Evolutionary conservation across 2,329 filamentous ascomycete genomes (phyloP), one percentile per base, ranked within the genome.

Genomic region (Botrytis aclada): DNA sequence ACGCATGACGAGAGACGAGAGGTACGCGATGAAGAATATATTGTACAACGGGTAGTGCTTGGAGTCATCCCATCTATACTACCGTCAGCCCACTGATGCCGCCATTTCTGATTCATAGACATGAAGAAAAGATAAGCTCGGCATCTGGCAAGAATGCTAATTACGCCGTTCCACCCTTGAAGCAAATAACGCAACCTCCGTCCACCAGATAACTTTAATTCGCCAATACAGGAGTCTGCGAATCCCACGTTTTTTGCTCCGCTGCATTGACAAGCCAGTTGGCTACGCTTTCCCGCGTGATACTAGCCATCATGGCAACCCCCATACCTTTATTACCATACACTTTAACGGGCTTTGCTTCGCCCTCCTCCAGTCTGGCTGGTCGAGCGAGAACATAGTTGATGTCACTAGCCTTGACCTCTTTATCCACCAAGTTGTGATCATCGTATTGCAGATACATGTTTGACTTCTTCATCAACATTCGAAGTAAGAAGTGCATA

Each of bases 391-490:
- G 39, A 56, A 76, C 69, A 39, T 70, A 77, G 10, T 76, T 58
- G 18, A 77, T 47, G 4, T 69, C 75, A 60, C 75, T 77, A 47
- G 71, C 63, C 72, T 75, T 77, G n/a, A 77, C 32, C 37, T 72
- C 71, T 56, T 69, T 70, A 54, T 77, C 75, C 20, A 75, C 75
- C 25, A 81, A 77, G 71, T 85, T 81, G 74, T 88, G 87, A 72
- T 88, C 87, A 3, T 83, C 79, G 32, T 84, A 83, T 69, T 83
- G 83, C 58, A 83, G 80, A 32, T 76, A 80, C 83, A 88, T 86
- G 74, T 84, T 84, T 61, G 82, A 84, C 60, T 84, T 79, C 54
- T 77, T 80, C 78, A 88, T 85, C 32, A 87, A 76, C 51, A 82
- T 73, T 41, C 83, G 82, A 74, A 88, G 75, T 3, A 84, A 77